Conservation (phyloP, 2,329 filamentous ascomycete genomes). For the Cadophora sp. region DNA sequence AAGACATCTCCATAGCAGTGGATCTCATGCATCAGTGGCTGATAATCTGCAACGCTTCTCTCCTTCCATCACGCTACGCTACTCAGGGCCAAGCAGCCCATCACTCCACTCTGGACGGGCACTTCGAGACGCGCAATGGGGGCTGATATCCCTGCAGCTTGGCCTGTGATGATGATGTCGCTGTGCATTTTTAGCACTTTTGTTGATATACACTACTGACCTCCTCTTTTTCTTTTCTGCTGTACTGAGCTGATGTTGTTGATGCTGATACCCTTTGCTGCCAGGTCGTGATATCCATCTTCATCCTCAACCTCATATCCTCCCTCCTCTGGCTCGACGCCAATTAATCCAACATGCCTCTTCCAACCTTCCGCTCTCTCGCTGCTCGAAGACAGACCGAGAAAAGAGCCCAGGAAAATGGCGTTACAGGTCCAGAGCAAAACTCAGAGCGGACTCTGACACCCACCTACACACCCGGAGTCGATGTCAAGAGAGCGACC, state of each 20-base stretch:
- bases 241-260: neutral
- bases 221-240: conserved; percentile 2
- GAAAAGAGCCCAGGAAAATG: conserved; percentile 27
- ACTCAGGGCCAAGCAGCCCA: neutral
- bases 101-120: neutral
- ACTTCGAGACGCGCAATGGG: conserved; percentile 29
- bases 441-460: conserved; percentile 39
- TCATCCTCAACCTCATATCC: neutral
- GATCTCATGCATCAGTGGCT: conserved; percentile 29
- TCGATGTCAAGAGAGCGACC: conserved; percentile 55
- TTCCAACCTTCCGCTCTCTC: conserved; percentile 43
- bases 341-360: conserved; percentile 36
- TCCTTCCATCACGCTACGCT: neutral
- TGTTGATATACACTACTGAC: conserved; percentile 29
- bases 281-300: conserved; percentile 4
- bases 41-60: neutral
- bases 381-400: conserved; percentile 33
- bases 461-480: conserved; percentile 32
- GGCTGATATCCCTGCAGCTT: conserved; percentile 3
- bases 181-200: conserved; percentile 11
- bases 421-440: conserved; percentile 23
- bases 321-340: conserved; percentile 10
- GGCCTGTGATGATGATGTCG: conserved; percentile 33
- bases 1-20: neutral
- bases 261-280: neutral